Evolutionary conservation across 768 basidiomycete species (phyloP).

Genomic region (Kwoniella pini): DNA sequence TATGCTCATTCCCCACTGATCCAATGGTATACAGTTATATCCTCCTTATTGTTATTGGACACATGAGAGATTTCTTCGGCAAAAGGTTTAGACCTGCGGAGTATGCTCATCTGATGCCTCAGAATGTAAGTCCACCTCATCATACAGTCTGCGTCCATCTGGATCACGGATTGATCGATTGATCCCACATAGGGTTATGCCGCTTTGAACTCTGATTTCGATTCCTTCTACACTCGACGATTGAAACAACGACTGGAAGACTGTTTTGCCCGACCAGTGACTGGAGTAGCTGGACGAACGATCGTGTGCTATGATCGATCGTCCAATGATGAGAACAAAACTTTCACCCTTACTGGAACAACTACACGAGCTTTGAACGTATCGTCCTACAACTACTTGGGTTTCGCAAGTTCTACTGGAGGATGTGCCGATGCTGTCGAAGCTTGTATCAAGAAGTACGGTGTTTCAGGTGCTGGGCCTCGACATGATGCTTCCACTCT

Average conservation of each 20-base stretch:
- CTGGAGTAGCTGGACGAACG: conserved; percentile 93
- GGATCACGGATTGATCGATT: neutral
- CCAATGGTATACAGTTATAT: conserved; percentile 66
- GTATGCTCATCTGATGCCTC: conserved; percentile 80
- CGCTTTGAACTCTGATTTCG: conserved; percentile 94
- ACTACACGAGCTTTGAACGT: conserved; percentile 88
- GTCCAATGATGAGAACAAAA: conserved; percentile 77
- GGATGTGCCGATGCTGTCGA: conserved; percentile 95
- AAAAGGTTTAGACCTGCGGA: conserved; percentile 70
- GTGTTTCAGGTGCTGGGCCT: conserved; percentile 72
- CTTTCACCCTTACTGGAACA: conserved; percentile 70
- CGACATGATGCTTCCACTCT: conserved; percentile 82
- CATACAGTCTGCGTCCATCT: no score
- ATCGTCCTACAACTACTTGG: conserved; percentile 98
- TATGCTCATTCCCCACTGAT: no score
- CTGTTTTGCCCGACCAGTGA: conserved; percentile 88
- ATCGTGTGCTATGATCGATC: conserved; percentile 80
- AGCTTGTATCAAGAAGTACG: conserved; percentile 75
- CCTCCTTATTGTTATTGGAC: conserved; percentile 85
- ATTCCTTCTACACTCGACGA: conserved; percentile 97
- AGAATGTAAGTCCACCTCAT: conserved; percentile 77
- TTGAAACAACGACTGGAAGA: conserved; percentile 93
- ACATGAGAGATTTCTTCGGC: conserved; percentile 91
- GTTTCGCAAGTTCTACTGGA: conserved; percentile 90
- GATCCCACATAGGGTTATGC: conserved; percentile 74